A percentile compares a stretch with the other conserved stretches of the same genome.
Evolutionary conservation across 2,329 filamentous ascomycete species (phyloP).

Genomic region (Thelonectria discophora): DNA sequence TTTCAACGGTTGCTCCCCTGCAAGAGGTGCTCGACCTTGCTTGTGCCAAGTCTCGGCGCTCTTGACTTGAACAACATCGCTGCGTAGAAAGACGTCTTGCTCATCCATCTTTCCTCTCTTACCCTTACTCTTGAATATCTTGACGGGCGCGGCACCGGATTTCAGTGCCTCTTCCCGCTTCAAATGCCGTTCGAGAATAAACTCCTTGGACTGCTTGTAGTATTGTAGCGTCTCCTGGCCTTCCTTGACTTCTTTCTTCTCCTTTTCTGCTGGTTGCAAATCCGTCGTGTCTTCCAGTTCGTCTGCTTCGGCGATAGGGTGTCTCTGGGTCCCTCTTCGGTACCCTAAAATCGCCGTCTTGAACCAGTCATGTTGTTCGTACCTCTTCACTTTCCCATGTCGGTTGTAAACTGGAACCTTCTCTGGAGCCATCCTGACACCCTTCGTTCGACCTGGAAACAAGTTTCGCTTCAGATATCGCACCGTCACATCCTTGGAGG

Average conservation of each 20-base stretch:
- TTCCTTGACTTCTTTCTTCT: slow-evolving; percentile 77
- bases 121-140: slow-evolving; percentile 76
- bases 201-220: slow-evolving; percentile 87
- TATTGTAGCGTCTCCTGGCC: slow-evolving; percentile 86
- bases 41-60: slow-evolving; percentile 98
- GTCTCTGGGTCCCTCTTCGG: slow-evolving; percentile 55
- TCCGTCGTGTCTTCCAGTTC: slow-evolving; percentile 82
- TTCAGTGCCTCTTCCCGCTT: slow-evolving; percentile 90
- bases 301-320: slow-evolving; percentile 74
- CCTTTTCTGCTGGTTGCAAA: slow-evolving; percentile 74
- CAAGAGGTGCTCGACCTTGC: slow-evolving; percentile 80
- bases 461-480: slow-evolving; percentile 85
- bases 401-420: slow-evolving; percentile 83
- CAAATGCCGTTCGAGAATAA: slow-evolving; percentile 84
- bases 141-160: slow-evolving; percentile 73
- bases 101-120: slow-evolving; percentile 78
- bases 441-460: slow-evolving; percentile 90
- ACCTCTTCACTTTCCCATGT: slow-evolving; percentile 78
- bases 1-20: slow-evolving; percentile 81
- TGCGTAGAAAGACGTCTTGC: slow-evolving; percentile 82
- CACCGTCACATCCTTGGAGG: slow-evolving; percentile 93
- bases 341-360: slow-evolving; percentile 81
- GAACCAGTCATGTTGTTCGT: slow-evolving; percentile 90
- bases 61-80: slow-evolving; percentile 85
- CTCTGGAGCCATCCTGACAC: slow-evolving; percentile 78